phyloP scores from a whole-genome alignment of 2,329 filamentous ascomycete species.

The Fusarium bulbicola region DNA sequence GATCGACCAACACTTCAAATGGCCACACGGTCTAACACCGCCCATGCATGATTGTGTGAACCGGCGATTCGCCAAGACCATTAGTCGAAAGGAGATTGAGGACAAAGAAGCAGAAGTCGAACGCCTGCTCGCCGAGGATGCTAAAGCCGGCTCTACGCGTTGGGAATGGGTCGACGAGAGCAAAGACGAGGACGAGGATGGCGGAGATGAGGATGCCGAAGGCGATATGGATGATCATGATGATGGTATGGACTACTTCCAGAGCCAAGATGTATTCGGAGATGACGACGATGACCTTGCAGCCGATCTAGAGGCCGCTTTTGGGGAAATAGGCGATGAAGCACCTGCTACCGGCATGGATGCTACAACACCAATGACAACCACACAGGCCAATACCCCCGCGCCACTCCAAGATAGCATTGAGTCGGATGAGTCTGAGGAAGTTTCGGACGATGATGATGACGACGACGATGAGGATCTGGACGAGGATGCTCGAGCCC shows the following conservation, averaged over 20 bases:
- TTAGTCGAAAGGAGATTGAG: slow-evolving; percentile 84
- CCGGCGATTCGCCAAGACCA: slow-evolving; percentile 82
- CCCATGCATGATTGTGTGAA: slow-evolving; percentile 88
- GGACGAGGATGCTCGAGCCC: slow-evolving; percentile 62
- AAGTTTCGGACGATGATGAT: slow-evolving; percentile 57
- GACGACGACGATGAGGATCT: slow-evolving; percentile 64
- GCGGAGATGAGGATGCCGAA: slow-evolving; percentile 62
- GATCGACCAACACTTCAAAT: slow-evolving; percentile 74
- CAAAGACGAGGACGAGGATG: slow-evolving; percentile 53
- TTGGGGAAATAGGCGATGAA: slow-evolving; percentile 53
- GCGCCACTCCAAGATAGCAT: slow-evolving; percentile 56
- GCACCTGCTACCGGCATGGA: slow-evolving; percentile 56
- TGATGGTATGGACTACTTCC: slow-evolving; percentile 52
- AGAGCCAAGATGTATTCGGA: slow-evolving; percentile 42
- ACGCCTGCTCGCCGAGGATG: slow-evolving; percentile 75
- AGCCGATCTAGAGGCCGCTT: slow-evolving; percentile 64
- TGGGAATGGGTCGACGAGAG: slow-evolving; percentile 72
- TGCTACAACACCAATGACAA: slow-evolving; percentile 57
- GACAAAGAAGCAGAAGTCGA: slow-evolving; percentile 84
- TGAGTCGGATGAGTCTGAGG: slow-evolving; percentile 53
- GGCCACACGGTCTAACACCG: slow-evolving; percentile 86
- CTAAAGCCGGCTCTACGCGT: slow-evolving; percentile 65
- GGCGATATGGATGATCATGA: slow-evolving; percentile 55
- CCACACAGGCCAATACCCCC: slow-evolving; percentile 55
- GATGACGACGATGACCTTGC: slow-evolving; percentile 62